Percentiles rank a stretch among this genome's conserved stretches.
Evolutionary conservation across 139 green algal species (phyloP).

Genomic region (Chlamydomonas schloesseri): DNA sequence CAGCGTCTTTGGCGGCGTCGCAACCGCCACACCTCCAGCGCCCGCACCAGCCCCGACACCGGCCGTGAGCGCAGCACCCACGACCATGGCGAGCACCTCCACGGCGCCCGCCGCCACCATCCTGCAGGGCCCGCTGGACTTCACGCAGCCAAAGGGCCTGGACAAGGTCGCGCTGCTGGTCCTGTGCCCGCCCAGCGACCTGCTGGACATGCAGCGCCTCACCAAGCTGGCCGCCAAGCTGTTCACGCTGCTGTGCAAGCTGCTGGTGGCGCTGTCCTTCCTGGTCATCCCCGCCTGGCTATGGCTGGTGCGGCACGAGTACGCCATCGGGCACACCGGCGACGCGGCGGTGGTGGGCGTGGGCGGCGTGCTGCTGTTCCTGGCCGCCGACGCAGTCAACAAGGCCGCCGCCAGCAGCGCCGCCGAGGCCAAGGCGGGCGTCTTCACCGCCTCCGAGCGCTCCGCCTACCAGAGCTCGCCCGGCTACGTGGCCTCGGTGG

Average conservation of each 20-base stretch:
- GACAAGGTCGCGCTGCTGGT: background rate
- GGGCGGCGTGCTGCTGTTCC: background rate
- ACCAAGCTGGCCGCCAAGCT: background rate
- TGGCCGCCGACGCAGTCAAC: background rate
- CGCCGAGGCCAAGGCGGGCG: background rate
- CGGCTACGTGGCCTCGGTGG: background rate
- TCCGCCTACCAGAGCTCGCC: background rate
- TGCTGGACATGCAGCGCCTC: background rate
- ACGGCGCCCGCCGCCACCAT: background rate
- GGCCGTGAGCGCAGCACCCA: background rate
- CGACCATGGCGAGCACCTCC: background rate
- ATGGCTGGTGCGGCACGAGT: conserved; percentile 23
- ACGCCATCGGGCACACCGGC: background rate
- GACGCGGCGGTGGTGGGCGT: background rate
- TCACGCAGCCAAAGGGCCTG: conserved; percentile 22
- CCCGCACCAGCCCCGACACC: background rate
- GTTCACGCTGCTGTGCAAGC: background rate
- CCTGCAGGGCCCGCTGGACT: conserved; percentile 4
- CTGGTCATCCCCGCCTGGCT: background rate
- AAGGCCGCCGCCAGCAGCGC: background rate
- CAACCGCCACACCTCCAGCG: background rate
- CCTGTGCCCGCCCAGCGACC: conserved; percentile 23
- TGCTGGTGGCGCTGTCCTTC: background rate
- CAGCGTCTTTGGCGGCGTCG: background rate
- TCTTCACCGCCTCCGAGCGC: background rate